Conservation (phyloP, 148 eudicot genomes). For the Simmondsia chinensis region DNA sequence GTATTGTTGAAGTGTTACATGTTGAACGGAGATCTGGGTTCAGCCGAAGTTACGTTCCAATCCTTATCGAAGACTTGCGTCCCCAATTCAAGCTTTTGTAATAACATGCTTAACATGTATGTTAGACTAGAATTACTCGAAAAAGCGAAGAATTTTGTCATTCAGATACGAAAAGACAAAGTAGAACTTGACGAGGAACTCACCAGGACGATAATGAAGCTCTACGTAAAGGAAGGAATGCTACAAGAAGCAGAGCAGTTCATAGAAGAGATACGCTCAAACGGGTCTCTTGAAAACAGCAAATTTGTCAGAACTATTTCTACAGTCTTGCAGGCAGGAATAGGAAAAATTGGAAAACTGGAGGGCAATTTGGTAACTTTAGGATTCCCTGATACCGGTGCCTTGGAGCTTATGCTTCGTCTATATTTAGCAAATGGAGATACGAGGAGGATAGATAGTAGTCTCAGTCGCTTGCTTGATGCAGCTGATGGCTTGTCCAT, state of each 20-base stretch:
- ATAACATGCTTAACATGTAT: constrained; percentile 59
- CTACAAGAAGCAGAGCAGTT: constrained; percentile 43
- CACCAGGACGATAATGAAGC: constrained; percentile 37
- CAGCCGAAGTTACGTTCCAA: constrained; percentile 56
- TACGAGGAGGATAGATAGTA: constrained; percentile 24
- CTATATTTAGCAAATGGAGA: constrained; percentile 40
- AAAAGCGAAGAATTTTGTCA: constrained; percentile 53
- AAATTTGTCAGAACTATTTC: constrained; percentile 37
- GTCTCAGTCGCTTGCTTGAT: constrained; percentile 37
- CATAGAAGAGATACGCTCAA: constrained; percentile 29
- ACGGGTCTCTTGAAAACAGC: constrained; percentile 23
- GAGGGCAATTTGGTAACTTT: constrained; percentile 21
- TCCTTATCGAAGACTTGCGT: constrained; percentile 49
- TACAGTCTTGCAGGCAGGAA: constrained; percentile 20
- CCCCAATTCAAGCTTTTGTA: constrained; percentile 59
- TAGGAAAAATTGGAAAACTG: constrained; percentile 10
- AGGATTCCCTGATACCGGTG: constrained; percentile 27
- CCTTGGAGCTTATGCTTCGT: constrained; percentile 49
- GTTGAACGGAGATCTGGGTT: constrained; percentile 51
- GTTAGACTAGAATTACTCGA: constrained; percentile 32
- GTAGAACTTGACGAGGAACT: constrained; percentile 62
- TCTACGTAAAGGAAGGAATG: constrained; percentile 69
- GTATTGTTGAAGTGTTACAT: constrained; percentile 61
- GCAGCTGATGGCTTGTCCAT: constrained; percentile 44
- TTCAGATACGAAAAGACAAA: constrained; percentile 46